phyloP scores from a whole-genome alignment of 345 rosid species.

The Triadica sebifera region DNA sequence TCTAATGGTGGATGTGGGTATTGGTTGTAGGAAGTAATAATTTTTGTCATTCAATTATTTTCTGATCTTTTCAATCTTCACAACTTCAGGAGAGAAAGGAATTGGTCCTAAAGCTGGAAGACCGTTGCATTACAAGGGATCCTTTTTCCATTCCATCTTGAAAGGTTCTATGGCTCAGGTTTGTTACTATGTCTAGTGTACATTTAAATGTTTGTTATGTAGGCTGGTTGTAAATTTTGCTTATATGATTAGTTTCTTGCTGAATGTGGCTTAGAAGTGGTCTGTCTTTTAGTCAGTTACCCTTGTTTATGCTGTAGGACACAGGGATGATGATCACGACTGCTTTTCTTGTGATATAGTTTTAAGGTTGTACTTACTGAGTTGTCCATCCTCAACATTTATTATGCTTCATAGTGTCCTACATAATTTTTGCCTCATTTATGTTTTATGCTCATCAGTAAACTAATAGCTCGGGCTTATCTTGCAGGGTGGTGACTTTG shows the following conservation, averaged over 20 bases:
- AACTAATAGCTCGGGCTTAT: conserved; percentile 32
- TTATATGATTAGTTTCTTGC: conserved; percentile 33
- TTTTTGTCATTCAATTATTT: background rate
- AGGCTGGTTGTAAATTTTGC: conserved; percentile 12
- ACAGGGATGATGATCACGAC: conserved; percentile 93
- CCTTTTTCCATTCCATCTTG: conserved; percentile 81
- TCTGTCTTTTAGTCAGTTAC: conserved; percentile 74
- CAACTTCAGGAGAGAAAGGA: conserved; percentile 75
- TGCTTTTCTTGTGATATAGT: conserved; percentile 98
- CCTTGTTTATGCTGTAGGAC: conserved; percentile 95
- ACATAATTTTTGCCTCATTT: conserved; percentile 7
- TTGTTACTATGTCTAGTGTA: conserved; percentile 40
- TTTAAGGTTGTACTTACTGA: conserved; percentile 93
- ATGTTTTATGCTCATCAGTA: conserved; percentile 11
- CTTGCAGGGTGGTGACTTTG: conserved; percentile 95
- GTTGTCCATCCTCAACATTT: conserved; percentile 61
- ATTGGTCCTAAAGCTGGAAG: conserved; percentile 76
- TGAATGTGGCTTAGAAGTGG: conserved; percentile 62
- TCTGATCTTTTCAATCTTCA: conserved; percentile 24
- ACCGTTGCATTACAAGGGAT: conserved; percentile 87
- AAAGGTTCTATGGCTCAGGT: conserved; percentile 96
- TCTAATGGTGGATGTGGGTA: background rate
- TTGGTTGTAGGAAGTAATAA: background rate
- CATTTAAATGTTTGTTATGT: conserved; percentile 12
- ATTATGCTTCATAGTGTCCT: conserved; percentile 45